Evolutionary conservation across 345 rosid species (phyloP), one percentile per base, ranked within the genome.

Genomic region (Draba incana): DNA sequence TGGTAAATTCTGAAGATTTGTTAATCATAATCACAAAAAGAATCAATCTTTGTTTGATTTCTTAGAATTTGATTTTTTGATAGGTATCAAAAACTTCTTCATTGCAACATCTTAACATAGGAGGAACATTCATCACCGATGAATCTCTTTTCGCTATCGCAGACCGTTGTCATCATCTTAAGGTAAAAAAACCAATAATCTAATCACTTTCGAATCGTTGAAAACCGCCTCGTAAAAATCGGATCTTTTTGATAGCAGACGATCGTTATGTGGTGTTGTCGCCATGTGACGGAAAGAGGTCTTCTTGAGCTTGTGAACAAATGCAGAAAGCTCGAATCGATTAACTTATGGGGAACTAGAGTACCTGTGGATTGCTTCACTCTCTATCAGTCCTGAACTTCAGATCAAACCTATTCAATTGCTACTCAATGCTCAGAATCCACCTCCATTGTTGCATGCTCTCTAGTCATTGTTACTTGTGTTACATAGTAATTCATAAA

Each of bases 41-140:
- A 43, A 12, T 66, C 49, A 15, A 10, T 35, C 27, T 63, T 16
- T 20, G 20, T 47, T 2, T 15, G 11, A 7, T 13, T 10, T 48
- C 10, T 35, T 66, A 3, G 54, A 15, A 9, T 37, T 37, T 43
- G 9, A 5, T 27, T 28, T 27, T 28, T 62, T 55, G 50, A 71
- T 78, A 94, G 97, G 77, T 89, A 20, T 84, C 95, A 55, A 84
- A 78, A 80, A 83, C 96, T 35, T 83, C 51, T 59, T 85, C 95
- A 38, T 66, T 91, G 81, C 82, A 84, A 68, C 95, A 86, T 80
- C 84, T 94, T 10, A 91, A 94, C 55, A 68, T 89, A 4, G 96
- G 99, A 10, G 96, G 99, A 45, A 94, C 99, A 56, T 94, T 91
- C 62, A 81, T 91, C 73, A 91, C 95, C 0, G 97, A 94, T 64